Base-by-base conservation (phyloP, 1,284 basidiomycete genomes). In the Coriolopsis trogii region DNA sequence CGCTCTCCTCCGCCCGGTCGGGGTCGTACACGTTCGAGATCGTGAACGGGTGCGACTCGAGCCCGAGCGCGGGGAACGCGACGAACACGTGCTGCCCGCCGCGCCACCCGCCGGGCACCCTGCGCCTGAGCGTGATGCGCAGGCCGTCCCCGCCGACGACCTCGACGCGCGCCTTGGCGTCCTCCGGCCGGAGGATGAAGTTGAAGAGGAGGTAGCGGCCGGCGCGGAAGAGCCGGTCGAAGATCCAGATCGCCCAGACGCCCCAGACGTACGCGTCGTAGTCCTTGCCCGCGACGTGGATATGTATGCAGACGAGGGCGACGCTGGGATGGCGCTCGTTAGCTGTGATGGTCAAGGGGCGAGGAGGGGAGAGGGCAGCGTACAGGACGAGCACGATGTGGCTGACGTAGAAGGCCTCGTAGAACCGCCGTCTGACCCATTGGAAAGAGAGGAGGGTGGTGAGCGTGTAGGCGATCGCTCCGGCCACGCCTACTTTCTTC, bases 11-110 rank as follows among this genome's bases (percentile, higher is more conserved):
- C 39, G 59, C 53, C 41, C 10, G 24, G 8, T 8, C n/a, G 10
- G 28, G 39, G 15, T 53, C 52, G 20, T 62, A 61, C 34, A 77
- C 67, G 36, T 71, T 77, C 10, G 76, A 70, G 46, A 84, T 79
- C 0, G 82, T 83, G 63, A 84, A 82, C 4, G 81, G 80, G 59
- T 84, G 82, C 6, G 76, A 72, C 62, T 83, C 76, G 49, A 77
- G 70, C 13, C 73, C 64, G 4, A 62, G 61, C 4, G 77, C 57
- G 1, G 82, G 81, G 54, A 81, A 72, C 9, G 75, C 73, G 33
- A 84, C 66, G 62, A 77, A 82, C 4, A 73, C 76, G 55, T 77
- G 78, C 62, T 88, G 85, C 1, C 85, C 85, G 0, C 84, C 75
- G 6, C 63, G 66, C 85, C 85, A 89, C 20, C 70, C 59, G 18